Percentiles rank a stretch among this genome's conserved stretches.
These are phyloP conservation scores for Pseudotulostoma volvatum DNA, from an alignment of 495 filamentous ascomycete genomes.

Conservation along the genomic window DNA sequence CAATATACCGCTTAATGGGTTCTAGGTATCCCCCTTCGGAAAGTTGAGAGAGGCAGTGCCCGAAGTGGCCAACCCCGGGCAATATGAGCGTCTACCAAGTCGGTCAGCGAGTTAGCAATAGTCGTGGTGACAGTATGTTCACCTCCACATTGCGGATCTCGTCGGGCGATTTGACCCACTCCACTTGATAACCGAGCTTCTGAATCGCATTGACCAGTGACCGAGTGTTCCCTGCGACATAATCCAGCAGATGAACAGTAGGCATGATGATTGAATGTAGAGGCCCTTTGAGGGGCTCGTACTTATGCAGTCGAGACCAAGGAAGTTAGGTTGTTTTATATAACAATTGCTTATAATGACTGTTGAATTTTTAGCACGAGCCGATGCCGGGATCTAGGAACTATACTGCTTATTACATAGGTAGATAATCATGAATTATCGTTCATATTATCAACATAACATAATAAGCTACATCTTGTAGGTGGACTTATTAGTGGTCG, in stretches of 20 bases:
- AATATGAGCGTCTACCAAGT: conserved; percentile 61
- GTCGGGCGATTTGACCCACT: conserved; percentile 75
- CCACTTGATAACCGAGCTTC: conserved; percentile 76
- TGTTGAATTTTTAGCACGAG: too few species aligned
- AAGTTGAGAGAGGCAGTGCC: conserved; percentile 80
- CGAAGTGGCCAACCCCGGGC: conserved; percentile 93
- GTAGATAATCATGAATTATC: too few species aligned
- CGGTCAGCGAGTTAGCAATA: conserved; percentile 9
- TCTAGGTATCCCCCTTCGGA: conserved; percentile 61
- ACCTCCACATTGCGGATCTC: conserved; percentile 79
- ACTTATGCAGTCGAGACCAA: too few species aligned
- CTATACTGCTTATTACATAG: too few species aligned
- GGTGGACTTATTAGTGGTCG: too few species aligned
- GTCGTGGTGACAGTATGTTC: conserved; percentile 10
- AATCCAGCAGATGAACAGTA: conserved; percentile 81
- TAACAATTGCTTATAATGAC: too few species aligned
- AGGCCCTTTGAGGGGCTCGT: too few species aligned
- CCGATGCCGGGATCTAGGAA: too few species aligned
- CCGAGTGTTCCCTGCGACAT: conserved; percentile 76
- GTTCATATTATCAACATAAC: too few species aligned
- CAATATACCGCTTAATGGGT: conserved; percentile 64
- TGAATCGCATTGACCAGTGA: conserved; percentile 96
- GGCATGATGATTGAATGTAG: conserved; percentile 41
- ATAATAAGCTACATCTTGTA: too few species aligned
- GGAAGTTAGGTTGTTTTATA: too few species aligned